Conservation (phyloP, 345 rosid genomes). For the Gynandropsis gynandra region DNA sequence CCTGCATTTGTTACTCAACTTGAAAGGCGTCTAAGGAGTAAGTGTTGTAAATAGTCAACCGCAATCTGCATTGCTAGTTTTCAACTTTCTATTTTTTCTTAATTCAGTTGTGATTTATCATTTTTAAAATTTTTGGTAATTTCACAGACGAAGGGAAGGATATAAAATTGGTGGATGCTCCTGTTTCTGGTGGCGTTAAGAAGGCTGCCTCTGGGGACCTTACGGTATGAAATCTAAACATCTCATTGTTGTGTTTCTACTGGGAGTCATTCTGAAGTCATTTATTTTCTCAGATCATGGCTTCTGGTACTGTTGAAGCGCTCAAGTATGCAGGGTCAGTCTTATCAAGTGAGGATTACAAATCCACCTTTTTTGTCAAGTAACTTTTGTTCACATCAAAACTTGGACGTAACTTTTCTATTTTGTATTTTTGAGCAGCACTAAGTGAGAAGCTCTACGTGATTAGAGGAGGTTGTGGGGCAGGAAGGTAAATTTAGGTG, state of each 20-base stretch:
- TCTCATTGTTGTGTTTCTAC: slow-evolving; percentile 9
- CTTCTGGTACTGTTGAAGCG: slow-evolving; percentile 77
- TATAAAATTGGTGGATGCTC: slow-evolving; percentile 92
- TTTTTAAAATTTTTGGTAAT: slow-evolving; percentile 19
- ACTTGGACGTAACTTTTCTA: slow-evolving; percentile 19
- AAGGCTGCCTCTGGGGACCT: slow-evolving; percentile 82
- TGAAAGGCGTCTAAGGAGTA: slow-evolving; percentile 68
- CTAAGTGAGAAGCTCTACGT: slow-evolving; percentile 92
- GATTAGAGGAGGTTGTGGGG: slow-evolving; percentile 87
- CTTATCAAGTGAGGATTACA: slow-evolving; percentile 51
- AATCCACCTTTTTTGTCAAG: slow-evolving; percentile 14
- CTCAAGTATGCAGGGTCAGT: slow-evolving; percentile 57
- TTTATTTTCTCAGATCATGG: slow-evolving; percentile 62
- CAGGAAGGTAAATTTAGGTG: slow-evolving; percentile 65
- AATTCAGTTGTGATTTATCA: slow-evolving; percentile 5
- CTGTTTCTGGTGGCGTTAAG: slow-evolving; percentile 98
- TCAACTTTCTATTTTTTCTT: slow-evolving; percentile 2
- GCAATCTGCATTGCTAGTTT: too few species aligned
- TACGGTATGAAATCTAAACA: slow-evolving; percentile 44
- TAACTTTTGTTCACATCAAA: slow-evolving; percentile 17
- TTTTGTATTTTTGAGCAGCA: slow-evolving; percentile 41
- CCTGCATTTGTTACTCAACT: slow-evolving; percentile 70
- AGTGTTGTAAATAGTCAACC: too few species aligned
- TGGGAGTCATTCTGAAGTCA: slow-evolving; percentile 20
- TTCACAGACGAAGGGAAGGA: slow-evolving; percentile 57